phyloP scores from a whole-genome alignment of 768 basidiomycete species.

The Amanita phalloides region DNA sequence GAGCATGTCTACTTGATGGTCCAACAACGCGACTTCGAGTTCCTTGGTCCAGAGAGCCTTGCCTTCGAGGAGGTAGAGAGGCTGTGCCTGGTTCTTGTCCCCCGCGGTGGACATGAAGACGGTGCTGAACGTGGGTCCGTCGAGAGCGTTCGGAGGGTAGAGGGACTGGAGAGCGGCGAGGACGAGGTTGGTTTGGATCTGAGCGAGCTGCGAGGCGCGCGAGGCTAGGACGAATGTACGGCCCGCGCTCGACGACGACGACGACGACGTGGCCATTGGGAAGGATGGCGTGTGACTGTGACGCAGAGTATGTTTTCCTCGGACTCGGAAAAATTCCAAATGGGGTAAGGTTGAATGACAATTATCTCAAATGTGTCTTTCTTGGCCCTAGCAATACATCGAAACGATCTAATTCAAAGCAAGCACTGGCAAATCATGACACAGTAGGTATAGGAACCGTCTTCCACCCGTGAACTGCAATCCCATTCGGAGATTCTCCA shows the following conservation, averaged over 20 bases:
- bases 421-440: background rate
- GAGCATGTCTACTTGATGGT: slow-evolving; percentile 75
- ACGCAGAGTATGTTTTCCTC: too few relatives aligned
- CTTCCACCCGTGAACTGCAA: slow-evolving; percentile 38
- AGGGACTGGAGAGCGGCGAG: slow-evolving; percentile 46
- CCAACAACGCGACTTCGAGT: slow-evolving; percentile 75
- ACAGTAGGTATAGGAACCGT: slow-evolving; percentile 7
- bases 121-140: slow-evolving; percentile 25
- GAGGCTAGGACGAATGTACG: slow-evolving; percentile 73
- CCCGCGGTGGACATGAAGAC: slow-evolving; percentile 55
- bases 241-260: too few relatives aligned
- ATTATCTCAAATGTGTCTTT: too few relatives aligned
- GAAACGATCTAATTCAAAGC: too few relatives aligned
- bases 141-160: slow-evolving; percentile 36
- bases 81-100: slow-evolving; percentile 87
- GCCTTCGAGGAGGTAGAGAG: slow-evolving; percentile 82
- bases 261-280: too few relatives aligned
- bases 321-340: too few relatives aligned
- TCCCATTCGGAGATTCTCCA: slow-evolving; percentile 31
- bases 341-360: too few relatives aligned
- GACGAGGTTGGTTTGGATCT: slow-evolving; percentile 82
- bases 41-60: slow-evolving; percentile 95
- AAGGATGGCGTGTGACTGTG: too few relatives aligned
- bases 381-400: too few relatives aligned
- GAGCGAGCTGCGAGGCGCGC: slow-evolving; percentile 78